These are phyloP conservation scores for Paraleonurus japonicus DNA, from an alignment of 257 asterid genomes.

Conservation along the genomic window DNA sequence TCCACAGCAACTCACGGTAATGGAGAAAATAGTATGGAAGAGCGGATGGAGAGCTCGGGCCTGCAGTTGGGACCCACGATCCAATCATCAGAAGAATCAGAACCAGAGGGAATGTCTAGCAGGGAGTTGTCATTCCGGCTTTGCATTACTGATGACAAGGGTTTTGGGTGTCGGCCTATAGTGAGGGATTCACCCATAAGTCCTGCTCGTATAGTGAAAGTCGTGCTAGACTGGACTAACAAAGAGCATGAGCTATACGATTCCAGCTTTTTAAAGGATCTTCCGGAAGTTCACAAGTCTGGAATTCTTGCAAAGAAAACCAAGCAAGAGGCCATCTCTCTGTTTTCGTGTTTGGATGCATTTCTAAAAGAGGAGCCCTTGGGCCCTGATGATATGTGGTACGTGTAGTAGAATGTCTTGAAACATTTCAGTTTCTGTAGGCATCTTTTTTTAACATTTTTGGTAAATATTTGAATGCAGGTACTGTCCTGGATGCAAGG, in stretches of 20 bases:
- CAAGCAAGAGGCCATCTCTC: constrained; percentile 83
- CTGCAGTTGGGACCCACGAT: constrained; percentile 32
- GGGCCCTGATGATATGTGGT: constrained; percentile 99
- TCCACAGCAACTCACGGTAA: constrained; percentile 31
- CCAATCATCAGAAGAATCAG: constrained; percentile 41
- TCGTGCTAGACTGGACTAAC: constrained; percentile 79
- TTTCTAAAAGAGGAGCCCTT: constrained; percentile 94
- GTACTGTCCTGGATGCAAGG: constrained; percentile 96
- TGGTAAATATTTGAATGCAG: constrained; percentile 38
- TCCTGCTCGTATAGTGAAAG: constrained; percentile 48
- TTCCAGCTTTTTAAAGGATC: constrained; percentile 66
- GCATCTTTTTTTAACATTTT: neutral
- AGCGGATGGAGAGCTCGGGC: constrained; percentile 31
- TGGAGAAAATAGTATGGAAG: constrained; percentile 43
- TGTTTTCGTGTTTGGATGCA: constrained; percentile 93
- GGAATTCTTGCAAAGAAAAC: constrained; percentile 76
- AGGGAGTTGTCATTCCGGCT: constrained; percentile 63
- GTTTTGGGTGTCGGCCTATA: constrained; percentile 59
- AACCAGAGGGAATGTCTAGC: constrained; percentile 50
- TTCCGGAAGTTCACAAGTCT: constrained; percentile 81
- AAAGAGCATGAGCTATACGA: constrained; percentile 65
- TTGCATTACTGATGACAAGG: constrained; percentile 66
- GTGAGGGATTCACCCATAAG: constrained; percentile 58
- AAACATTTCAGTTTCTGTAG: constrained; percentile 9
- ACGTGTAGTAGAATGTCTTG: constrained; percentile 15